Conservation (phyloP, 129 eudicot species). For the Arctium minus region DNA sequence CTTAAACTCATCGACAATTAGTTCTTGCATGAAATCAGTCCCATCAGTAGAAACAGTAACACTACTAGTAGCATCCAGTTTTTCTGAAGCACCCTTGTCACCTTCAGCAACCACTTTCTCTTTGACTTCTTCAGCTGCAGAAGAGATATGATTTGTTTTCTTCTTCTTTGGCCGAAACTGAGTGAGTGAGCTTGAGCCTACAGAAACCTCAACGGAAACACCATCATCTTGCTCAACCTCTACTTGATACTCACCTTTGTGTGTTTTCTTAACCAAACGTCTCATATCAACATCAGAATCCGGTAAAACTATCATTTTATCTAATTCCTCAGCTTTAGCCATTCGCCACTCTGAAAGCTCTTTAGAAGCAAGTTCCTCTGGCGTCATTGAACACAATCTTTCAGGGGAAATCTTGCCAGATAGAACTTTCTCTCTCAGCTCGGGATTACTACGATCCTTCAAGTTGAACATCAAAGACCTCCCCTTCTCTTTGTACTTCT, state of each 20-base stretch:
- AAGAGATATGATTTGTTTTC: slow-evolving; percentile 22
- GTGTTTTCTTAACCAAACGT: slow-evolving; percentile 83
- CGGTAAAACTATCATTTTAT: slow-evolving; percentile 37
- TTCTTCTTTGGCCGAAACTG: slow-evolving; percentile 27
- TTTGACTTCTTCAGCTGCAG: slow-evolving; percentile 4
- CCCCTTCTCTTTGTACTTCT: slow-evolving; percentile 87
- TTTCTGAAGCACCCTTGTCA: slow-evolving; percentile 20
- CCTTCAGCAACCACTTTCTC: slow-evolving; percentile 16
- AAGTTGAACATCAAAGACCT: slow-evolving; percentile 80
- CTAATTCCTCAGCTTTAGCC: slow-evolving; percentile 27
- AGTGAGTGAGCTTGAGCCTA: slow-evolving; percentile 31
- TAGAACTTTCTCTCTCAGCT: slow-evolving; percentile 75
- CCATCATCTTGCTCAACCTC: slow-evolving; percentile 65
- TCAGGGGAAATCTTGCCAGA: slow-evolving; percentile 78
- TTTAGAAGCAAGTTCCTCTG: slow-evolving; percentile 64
- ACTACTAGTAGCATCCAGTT: slow-evolving; percentile 31
- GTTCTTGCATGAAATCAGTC: slow-evolving; percentile 77
- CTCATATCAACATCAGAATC: slow-evolving; percentile 67
- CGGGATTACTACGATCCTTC: slow-evolving; percentile 81
- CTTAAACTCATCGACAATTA: slow-evolving; percentile 76
- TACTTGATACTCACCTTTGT: slow-evolving; percentile 85
- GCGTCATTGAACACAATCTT: slow-evolving; percentile 80
- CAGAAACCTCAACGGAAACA: slow-evolving; percentile 58
- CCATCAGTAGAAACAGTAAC: slow-evolving; percentile 66
- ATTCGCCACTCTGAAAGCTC: slow-evolving; percentile 32